Conservation (phyloP, 1,284 basidiomycete genomes). For the Cystobasidium pallidum region DNA sequence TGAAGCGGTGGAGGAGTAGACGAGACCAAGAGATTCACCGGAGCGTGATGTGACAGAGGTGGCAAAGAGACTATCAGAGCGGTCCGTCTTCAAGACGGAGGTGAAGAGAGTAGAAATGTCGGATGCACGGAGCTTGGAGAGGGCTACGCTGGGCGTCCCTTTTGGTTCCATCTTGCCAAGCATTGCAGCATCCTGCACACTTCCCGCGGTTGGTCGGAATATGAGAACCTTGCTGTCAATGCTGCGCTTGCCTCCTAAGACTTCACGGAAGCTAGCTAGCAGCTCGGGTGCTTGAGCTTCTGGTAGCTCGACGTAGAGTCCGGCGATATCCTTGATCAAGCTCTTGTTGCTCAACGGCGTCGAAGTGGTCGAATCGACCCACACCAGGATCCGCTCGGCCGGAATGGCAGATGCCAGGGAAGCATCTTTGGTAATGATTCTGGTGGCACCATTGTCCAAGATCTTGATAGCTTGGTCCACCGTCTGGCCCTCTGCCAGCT, state of each 20-base stretch:
- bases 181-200: constrained; percentile 59
- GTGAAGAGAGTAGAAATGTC: constrained; percentile 85
- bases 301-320: constrained; percentile 73
- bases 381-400: constrained; percentile 70
- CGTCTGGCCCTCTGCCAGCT: constrained; percentile 62
- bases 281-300: constrained; percentile 52
- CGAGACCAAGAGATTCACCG: constrained; percentile 81
- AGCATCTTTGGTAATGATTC: constrained; percentile 61
- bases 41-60: constrained; percentile 80
- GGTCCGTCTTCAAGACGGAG: constrained; percentile 78
- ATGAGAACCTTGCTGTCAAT: constrained; percentile 58
- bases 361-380: constrained; percentile 71
- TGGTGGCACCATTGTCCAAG: constrained; percentile 76
- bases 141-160: constrained; percentile 52
- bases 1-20: constrained; percentile 92
- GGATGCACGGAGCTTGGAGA: constrained; percentile 74
- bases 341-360: constrained; percentile 66
- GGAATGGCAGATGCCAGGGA: constrained; percentile 60
- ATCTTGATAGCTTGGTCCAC: constrained; percentile 66
- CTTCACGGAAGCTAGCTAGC: constrained; percentile 50
- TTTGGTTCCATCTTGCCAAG: constrained; percentile 61
- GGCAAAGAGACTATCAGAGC: constrained; percentile 88
- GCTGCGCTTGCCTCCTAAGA: constrained; percentile 45
- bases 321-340: constrained; percentile 66
- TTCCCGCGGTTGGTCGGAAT: constrained; percentile 59